These are phyloP conservation scores for Alternaria atra DNA, from an alignment of 2,329 filamentous ascomycete species.

Conservation along the genomic window DNA sequence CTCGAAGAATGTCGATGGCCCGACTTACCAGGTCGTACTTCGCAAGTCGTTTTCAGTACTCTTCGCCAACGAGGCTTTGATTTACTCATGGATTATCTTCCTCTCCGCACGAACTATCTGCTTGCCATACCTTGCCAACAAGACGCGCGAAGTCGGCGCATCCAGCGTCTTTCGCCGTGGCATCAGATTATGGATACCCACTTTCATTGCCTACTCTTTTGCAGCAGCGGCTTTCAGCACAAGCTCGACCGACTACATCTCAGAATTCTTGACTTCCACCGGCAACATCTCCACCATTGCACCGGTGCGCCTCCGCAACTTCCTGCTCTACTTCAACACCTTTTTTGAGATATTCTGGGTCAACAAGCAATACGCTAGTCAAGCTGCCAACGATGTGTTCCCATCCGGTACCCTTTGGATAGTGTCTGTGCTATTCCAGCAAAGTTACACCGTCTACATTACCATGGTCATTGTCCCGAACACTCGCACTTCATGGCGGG, in stretches of 20 bases:
- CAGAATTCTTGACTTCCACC: constrained; percentile 49
- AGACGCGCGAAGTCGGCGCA: constrained; percentile 47
- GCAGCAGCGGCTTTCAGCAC: constrained; percentile 49
- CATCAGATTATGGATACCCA: constrained; percentile 55
- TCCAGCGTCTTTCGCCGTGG: constrained; percentile 55
- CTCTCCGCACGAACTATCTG: constrained; percentile 56
- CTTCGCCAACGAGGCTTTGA: constrained; percentile 57
- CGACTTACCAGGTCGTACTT: constrained; percentile 53
- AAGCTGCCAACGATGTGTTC: constrained; percentile 55
- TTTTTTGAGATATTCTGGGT: constrained; percentile 60
- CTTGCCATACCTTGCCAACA: constrained; percentile 54
- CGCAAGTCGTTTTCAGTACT: constrained; percentile 57
- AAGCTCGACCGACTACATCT: constrained; percentile 44
- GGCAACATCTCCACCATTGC: constrained; percentile 51
- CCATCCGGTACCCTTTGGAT: constrained; percentile 59
- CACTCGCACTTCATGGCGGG: constrained; percentile 54
- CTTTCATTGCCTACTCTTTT: constrained; percentile 53
- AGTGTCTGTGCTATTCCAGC: constrained; percentile 56
- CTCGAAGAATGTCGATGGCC: constrained; percentile 49
- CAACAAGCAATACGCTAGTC: constrained; percentile 48
- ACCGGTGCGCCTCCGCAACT: constrained; percentile 49
- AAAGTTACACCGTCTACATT: constrained; percentile 60
- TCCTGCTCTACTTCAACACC: constrained; percentile 57
- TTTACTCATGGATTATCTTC: constrained; percentile 58
- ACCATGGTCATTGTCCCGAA: constrained; percentile 59